Conservation (phyloP, 1,284 basidiomycete species). For the Fomitopsis betulina region DNA sequence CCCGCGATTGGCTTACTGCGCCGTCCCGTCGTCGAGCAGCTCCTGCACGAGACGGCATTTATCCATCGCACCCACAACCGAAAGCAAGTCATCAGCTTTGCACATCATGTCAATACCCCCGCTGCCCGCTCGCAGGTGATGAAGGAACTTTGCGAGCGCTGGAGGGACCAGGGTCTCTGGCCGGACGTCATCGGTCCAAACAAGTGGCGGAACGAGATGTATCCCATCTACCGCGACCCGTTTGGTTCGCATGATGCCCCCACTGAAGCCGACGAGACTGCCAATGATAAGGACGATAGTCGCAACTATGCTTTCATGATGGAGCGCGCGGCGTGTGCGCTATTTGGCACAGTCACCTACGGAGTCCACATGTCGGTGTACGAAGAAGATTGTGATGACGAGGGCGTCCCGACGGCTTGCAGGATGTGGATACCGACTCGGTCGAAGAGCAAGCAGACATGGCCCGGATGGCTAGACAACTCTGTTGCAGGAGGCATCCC, state of each 20-base stretch:
- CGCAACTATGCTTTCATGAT: conserved; percentile 79
- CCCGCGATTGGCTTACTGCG: conserved; percentile 63
- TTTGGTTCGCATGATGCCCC: conserved; percentile 42
- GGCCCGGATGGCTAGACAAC: conserved; percentile 76
- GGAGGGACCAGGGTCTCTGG: conserved; percentile 63
- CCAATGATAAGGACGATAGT: conserved; percentile 10
- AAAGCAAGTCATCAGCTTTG: conserved; percentile 46
- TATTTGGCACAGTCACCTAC: conserved; percentile 90
- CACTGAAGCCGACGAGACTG: conserved; percentile 3
- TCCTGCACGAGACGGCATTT: conserved; percentile 43
- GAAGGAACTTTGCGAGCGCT: conserved; percentile 59
- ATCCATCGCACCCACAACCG: conserved; percentile 19
- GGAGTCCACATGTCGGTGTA: conserved; percentile 83
- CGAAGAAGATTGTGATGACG: conserved; percentile 41
- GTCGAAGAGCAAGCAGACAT: conserved; percentile 85
- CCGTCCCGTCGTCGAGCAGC: conserved; percentile 47
- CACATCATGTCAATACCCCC: conserved; percentile 44
- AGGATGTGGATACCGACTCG: conserved; percentile 86
- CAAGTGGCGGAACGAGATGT: conserved; percentile 84
- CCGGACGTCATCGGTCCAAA: conserved; percentile 61
- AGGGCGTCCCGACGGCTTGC: conserved; percentile 29
- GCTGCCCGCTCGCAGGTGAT: conserved; percentile 55
- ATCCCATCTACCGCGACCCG: conserved; percentile 76
- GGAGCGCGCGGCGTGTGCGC: conserved; percentile 83
- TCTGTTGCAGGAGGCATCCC: conserved; percentile 77